These are phyloP conservation scores for Pseudocohnilembus persalinus DNA, from an alignment of 169 alveolate species.

Conservation along the genomic window DNA sequence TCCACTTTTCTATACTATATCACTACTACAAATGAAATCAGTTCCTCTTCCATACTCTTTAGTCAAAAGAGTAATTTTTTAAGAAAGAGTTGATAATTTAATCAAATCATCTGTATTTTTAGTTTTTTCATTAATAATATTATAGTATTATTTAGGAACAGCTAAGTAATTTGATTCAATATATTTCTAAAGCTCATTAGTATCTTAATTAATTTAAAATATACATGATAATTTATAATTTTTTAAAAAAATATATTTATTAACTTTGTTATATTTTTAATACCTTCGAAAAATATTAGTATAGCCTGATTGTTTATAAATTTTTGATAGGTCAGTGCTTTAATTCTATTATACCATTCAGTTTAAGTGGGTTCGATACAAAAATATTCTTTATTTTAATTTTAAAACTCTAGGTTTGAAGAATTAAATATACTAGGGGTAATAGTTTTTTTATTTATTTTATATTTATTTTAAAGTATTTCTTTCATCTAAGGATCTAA, in stretches of 20 bases:
- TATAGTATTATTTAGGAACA: no score
- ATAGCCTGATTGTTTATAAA: neutral
- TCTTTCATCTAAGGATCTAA: neutral
- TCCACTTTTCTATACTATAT: neutral
- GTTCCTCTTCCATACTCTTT: conserved; percentile 32
- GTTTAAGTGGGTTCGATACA: neutral
- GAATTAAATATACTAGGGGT: conserved; percentile 6
- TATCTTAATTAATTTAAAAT: neutral
- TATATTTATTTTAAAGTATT: conserved; percentile 1
- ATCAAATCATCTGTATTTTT: conserved; percentile 9
- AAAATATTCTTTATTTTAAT: conserved; percentile 4
- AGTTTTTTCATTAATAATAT: conserved; percentile 1
- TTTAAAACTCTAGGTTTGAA: neutral
- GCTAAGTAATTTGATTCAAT: no score
- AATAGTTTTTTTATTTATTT: conserved; percentile 1
- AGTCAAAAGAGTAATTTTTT: conserved; percentile 16
- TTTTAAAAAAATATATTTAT: neutral
- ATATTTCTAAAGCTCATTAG: no score
- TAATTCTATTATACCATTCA: conserved; percentile 21
- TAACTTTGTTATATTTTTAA: neutral
- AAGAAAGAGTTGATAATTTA: conserved; percentile 10
- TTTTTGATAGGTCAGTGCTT: neutral
- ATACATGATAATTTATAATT: neutral
- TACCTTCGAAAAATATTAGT: conserved; percentile 12
- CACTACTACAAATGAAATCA: conserved; percentile 14